Percentiles rank a stretch among this genome's conserved stretches.
Conservation (phyloP, 257 asterid species). For the Nicotiana tabacum region DNA sequence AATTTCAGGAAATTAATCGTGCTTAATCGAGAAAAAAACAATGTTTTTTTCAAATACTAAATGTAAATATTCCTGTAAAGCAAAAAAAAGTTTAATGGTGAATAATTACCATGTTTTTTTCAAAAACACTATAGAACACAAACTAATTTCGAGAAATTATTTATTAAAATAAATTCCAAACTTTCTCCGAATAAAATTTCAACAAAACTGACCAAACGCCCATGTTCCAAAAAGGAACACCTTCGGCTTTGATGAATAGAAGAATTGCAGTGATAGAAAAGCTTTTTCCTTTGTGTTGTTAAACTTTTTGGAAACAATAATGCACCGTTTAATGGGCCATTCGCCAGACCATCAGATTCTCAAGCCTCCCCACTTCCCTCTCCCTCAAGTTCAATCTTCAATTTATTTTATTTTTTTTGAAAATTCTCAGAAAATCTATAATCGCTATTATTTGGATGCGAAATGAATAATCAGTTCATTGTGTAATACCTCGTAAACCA, state of each 20-base stretch:
- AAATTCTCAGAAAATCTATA: too few species aligned
- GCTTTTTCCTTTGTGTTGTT: neutral
- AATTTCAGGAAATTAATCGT: too few species aligned
- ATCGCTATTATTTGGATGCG: too few species aligned
- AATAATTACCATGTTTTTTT: too few species aligned
- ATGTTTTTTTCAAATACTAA: too few species aligned
- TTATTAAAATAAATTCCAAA: neutral
- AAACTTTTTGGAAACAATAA: neutral
- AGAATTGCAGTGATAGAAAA: neutral
- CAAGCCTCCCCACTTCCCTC: neutral
- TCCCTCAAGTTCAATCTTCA: neutral
- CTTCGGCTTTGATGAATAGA: neutral
- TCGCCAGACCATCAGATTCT: neutral
- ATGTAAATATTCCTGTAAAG: neutral
- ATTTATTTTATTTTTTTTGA: too few species aligned
- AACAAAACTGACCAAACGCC: neutral
- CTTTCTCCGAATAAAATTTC: neutral
- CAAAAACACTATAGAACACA: neutral
- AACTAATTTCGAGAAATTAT: too few species aligned
- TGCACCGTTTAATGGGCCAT: constrained; percentile 5
- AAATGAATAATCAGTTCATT: too few species aligned
- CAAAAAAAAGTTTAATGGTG: too few species aligned
- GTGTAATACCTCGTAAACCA: too few species aligned
- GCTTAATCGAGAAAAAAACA: too few species aligned
- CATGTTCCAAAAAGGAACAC: neutral